Evolutionary conservation across 2,329 filamentous ascomycete genomes (phyloP).

Genomic region (Epichloe festucae): DNA sequence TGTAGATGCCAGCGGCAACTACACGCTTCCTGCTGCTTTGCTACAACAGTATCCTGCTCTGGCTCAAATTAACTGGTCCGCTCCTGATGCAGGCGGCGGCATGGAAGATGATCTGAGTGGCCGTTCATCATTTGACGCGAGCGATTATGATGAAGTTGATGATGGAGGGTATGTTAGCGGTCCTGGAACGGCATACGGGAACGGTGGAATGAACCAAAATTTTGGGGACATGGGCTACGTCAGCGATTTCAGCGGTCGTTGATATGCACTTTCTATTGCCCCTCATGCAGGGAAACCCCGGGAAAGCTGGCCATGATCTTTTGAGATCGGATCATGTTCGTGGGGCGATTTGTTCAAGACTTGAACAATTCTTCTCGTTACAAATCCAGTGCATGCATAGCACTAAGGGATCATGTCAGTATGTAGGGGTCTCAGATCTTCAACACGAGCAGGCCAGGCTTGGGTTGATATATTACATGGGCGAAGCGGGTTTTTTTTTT

Average conservation of each 20-base stretch:
- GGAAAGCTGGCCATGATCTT: background rate
- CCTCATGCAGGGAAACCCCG: background rate
- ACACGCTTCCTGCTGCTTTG: constrained; percentile 72
- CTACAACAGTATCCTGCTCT: constrained; percentile 86
- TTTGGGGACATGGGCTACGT: constrained; percentile 39
- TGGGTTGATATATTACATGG: no score
- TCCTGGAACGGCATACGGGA: constrained; percentile 45
- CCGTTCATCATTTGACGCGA: constrained; percentile 69
- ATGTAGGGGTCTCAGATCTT: no score
- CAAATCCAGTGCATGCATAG: no score
- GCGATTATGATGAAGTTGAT: constrained; percentile 63
- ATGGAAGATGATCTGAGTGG: constrained; percentile 67
- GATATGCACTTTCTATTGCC: no score
- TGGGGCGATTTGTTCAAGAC: background rate
- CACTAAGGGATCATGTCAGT: no score
- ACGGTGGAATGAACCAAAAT: constrained; percentile 41
- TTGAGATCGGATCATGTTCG: no score
- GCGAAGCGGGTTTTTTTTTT: background rate
- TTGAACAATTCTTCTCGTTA: no score
- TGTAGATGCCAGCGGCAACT: constrained; percentile 43
- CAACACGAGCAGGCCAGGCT: no score
- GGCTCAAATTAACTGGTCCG: constrained; percentile 76
- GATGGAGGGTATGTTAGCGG: constrained; percentile 55
- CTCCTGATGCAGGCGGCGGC: constrained; percentile 51
- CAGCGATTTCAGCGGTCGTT: constrained; percentile 36